Conservation (phyloP, 2,329 filamentous ascomycete species). For the Gaeumannomyces tritici region DNA sequence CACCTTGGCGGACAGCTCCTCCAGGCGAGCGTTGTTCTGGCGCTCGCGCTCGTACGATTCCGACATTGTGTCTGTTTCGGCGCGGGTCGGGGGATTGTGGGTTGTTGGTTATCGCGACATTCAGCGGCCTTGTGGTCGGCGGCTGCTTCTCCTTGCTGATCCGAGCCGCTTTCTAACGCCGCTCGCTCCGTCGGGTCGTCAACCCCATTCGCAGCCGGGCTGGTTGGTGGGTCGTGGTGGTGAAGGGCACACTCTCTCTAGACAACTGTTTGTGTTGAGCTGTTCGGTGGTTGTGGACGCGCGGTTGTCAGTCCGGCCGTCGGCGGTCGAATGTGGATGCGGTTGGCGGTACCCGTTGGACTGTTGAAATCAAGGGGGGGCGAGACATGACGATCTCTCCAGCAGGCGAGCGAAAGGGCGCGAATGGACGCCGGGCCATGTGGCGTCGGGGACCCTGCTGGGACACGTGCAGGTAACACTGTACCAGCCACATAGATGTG, state of each 20-base stretch:
- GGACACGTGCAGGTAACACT: neutral
- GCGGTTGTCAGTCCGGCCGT: too few species aligned
- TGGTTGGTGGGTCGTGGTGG: too few species aligned
- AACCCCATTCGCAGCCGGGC: neutral
- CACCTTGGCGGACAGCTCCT: slow-evolving; percentile 85
- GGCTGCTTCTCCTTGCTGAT: too few species aligned
- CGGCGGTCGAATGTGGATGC: neutral
- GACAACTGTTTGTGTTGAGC: neutral
- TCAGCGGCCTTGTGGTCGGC: neutral
- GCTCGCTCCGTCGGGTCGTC: too few species aligned
- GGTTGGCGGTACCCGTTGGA: neutral
- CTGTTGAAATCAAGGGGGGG: neutral
- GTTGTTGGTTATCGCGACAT: neutral
- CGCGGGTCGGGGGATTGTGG: too few species aligned
- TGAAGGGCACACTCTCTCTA: too few species aligned
- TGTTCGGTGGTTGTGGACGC: too few species aligned
- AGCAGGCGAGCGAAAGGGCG: too few species aligned
- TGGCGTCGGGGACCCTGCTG: neutral
- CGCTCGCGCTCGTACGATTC: slow-evolving; percentile 71
- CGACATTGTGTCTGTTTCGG: slow-evolving; percentile 43
- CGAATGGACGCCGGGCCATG: neutral
- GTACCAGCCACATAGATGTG: neutral
- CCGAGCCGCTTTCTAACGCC: too few species aligned
- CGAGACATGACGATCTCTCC: neutral
- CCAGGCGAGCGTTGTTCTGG: slow-evolving; percentile 92